These are phyloP conservation scores for Sporothrix brasiliensis DNA, from an alignment of 2,329 filamentous ascomycete species.

Conservation along the genomic window DNA sequence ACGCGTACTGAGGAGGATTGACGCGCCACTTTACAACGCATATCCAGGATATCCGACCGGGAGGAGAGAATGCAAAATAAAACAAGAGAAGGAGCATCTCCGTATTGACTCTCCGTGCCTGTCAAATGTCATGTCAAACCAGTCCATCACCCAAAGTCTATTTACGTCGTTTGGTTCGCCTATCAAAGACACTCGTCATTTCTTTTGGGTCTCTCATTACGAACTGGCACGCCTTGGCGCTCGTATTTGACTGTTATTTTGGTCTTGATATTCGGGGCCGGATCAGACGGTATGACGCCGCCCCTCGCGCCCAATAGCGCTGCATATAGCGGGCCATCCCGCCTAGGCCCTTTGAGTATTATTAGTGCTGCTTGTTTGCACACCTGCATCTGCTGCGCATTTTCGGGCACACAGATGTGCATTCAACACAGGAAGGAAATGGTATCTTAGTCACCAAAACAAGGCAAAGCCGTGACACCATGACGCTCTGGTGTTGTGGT, in stretches of 20 bases:
- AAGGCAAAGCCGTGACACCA: background rate
- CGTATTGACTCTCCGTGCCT: background rate
- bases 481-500: background rate
- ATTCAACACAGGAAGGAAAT: background rate
- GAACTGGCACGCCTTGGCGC: constrained; percentile 2
- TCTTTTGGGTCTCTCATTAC: background rate
- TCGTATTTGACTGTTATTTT: constrained; percentile 8
- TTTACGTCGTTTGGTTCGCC: no score
- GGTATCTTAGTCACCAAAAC: no score
- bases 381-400: background rate
- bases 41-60: no score
- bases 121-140: background rate
- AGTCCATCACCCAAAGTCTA: no score
- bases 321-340: constrained; percentile 19
- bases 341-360: background rate
- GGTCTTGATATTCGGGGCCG: background rate
- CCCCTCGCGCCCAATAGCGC: background rate
- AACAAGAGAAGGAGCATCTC: no score
- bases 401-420: background rate
- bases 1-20: no score
- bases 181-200: no score
- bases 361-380: background rate
- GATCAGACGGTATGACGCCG: no score
- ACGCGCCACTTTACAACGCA: no score
- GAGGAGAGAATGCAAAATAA: no score